Base-by-base conservation (phyloP, 2,329 filamentous ascomycete species). In the Diplodia corticola region DNA sequence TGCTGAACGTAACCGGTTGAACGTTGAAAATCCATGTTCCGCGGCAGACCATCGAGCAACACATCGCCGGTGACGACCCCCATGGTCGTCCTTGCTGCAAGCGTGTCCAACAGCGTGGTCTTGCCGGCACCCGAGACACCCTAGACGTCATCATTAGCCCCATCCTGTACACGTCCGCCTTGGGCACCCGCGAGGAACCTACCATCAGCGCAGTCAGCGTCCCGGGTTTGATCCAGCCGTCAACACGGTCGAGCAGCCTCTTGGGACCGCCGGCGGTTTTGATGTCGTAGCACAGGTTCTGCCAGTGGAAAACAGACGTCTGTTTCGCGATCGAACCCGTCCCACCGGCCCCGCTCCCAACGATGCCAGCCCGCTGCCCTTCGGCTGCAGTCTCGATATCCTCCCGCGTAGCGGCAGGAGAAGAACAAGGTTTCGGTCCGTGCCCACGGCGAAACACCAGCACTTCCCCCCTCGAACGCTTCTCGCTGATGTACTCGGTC, bases 1-100 rank as follows among this genome's bases (percentile, higher is more conserved):
- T 97, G 93, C 75, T 96, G 92, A 40, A 93, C 93, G 71, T 96
- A 96, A 57, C 93, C 93, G 0, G 92, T 96, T 80, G 94, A 95
- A 70, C 93, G 90, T 77, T 96, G 93, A 84, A 97, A 97, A 0
- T 90, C 92, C 50, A 84, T 84, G 70, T 96, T 92, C 54, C 91
- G 87, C 30, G 86, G 88, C 44, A 82, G 84, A 1, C 91, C 91
- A 70, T 93, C 90, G 7, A 93, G 89, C n/a, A 92, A 80, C 89
- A 96, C 95, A 71, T 94, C 89, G 64, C 93, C 93, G 6, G 86
- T 88, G 55, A 97, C 91, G 20, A 96, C 89, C 79, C 93, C 93
- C 88, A 95, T 94, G 0, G 91, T 93, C 12, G 90, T 90, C 75
- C 93, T 89, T 67, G 91, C 91, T 53, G 93, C 93, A 69, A 97